Evolutionary conservation across 2,329 filamentous ascomycete species (phyloP), one percentile per base, ranked within the genome.

Genomic region (Penicillium sp.): DNA sequence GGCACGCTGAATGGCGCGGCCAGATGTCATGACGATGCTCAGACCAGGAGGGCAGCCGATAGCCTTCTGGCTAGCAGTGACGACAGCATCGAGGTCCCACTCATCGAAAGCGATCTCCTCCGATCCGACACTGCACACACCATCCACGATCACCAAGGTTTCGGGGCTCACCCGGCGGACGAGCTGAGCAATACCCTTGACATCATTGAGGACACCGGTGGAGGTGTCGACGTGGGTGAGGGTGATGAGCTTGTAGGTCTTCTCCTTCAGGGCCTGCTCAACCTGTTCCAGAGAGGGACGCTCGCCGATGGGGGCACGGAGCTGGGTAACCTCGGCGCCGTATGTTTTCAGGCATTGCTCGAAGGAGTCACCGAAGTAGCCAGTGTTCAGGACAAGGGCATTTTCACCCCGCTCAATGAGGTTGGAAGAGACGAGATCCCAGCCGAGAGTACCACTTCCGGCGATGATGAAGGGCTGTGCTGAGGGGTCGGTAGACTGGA

Each of bases 141-240:
- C 95, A 72, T 99, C 95, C 54, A 97, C 93, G 51, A 98, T 84
- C 59, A 99, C 79, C 54, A 99, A 82, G 1, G 95, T 99, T 52
- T 96, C 88, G 0, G 95, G 95, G 60, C 91, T 96, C 62, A 97
- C 90, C 52, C 84, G 84, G 74, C 90, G 90, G 51, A 98, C 90
- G 49, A 96, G 80, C 71, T 93, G 90, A 33, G 91, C 86, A 56
- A 99, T 80, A 56, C 86, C 81, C 81, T 96, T 89, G 68, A 98
- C 85, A 75, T 98, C 93, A 71, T 90, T 96, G 49, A 99, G 81
- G 26, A 99, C 95, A 65, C 95, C 95, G 37, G 95, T 99, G 4
- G 93, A 97, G 24, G 95, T 99, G 73, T 99, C 95, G 61, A 97
- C 93, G 75, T 99, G 95, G 11, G 95, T 99, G 63, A 98, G 89